Conservation (phyloP, 257 asterid genomes). For the Asclepias syriaca region DNA sequence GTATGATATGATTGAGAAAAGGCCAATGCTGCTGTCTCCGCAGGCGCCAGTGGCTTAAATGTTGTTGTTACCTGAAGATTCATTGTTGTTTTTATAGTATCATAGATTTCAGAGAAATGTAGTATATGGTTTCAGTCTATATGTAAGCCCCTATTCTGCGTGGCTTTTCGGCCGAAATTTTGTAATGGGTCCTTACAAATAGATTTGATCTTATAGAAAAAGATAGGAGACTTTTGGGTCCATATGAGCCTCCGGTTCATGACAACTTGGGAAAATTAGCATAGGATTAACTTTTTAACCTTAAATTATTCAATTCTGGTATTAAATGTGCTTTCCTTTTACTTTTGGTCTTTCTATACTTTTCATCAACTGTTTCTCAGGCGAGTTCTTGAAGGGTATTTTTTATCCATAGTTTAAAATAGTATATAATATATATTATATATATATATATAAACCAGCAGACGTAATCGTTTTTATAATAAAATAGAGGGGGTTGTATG, state of each 20-base stretch:
- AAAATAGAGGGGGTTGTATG: neutral
- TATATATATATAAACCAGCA: too few relatives aligned
- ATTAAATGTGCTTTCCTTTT: neutral
- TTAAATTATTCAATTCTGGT: neutral
- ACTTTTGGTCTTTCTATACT: neutral
- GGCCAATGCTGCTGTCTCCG: slow-evolving; percentile 20
- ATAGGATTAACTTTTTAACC: neutral
- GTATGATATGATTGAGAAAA: slow-evolving; percentile 61
- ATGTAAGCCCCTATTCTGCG: neutral
- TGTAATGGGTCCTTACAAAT: neutral
- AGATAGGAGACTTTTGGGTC: slow-evolving; percentile 7
- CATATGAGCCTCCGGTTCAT: neutral
- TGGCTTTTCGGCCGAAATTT: slow-evolving; percentile 4
- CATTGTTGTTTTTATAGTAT: slow-evolving; percentile 12
- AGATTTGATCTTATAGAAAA: neutral
- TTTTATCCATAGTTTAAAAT: too few relatives aligned
- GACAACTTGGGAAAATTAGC: neutral
- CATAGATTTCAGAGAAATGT: slow-evolving; percentile 3
- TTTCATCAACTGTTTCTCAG: too few relatives aligned
- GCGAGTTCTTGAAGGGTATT: too few relatives aligned
- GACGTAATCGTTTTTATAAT: neutral
- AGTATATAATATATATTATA: too few relatives aligned
- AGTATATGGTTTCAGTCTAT: neutral
- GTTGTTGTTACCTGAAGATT: slow-evolving; percentile 39
- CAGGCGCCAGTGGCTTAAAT: neutral